These are phyloP conservation scores for Pyricularia sp. DNA, from an alignment of 2,329 filamentous ascomycete genomes.

Conservation along the genomic window DNA sequence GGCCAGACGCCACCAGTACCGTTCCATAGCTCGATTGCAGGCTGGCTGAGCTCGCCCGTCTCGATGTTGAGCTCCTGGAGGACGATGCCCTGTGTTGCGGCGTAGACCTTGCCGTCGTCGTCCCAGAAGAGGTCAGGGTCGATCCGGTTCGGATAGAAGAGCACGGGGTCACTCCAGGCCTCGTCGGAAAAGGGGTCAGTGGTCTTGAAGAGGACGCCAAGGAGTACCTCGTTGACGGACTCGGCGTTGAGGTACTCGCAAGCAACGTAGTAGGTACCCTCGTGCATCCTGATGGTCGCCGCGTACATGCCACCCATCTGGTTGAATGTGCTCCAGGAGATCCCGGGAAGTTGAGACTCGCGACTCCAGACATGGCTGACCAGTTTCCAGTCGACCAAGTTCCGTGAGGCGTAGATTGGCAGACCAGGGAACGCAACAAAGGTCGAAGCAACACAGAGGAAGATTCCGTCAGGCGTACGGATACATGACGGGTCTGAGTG, in stretches of 20 bases:
- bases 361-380: slow-evolving; percentile 29
- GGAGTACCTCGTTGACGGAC: slow-evolving; percentile 2
- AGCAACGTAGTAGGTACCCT: slow-evolving; percentile 22
- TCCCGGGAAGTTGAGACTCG: slow-evolving; percentile 25
- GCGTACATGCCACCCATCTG: slow-evolving; percentile 39
- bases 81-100: slow-evolving; percentile 20
- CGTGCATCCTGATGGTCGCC: slow-evolving; percentile 20
- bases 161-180: slow-evolving; percentile 4
- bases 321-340: not conserved
- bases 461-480: slow-evolving; percentile 25
- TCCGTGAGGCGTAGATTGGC: slow-evolving; percentile 41
- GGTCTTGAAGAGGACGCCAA: slow-evolving; percentile 27
- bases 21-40: slow-evolving; percentile 27
- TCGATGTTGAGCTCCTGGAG: slow-evolving; percentile 23
- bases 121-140: slow-evolving; percentile 30
- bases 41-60: slow-evolving; percentile 22
- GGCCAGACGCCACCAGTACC: slow-evolving; percentile 33
- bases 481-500: slow-evolving; percentile 40
- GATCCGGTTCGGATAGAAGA: not conserved
- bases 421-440: slow-evolving; percentile 44
- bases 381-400: slow-evolving; percentile 39
- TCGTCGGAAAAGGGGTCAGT: slow-evolving; percentile 26
- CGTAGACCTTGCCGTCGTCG: slow-evolving; percentile 25
- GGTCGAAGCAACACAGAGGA: slow-evolving; percentile 41
- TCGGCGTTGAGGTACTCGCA: slow-evolving; percentile 17